Evolutionary conservation across 2,329 filamentous ascomycete genomes (phyloP).

Genomic region (Cladosporium cucumerinum): DNA sequence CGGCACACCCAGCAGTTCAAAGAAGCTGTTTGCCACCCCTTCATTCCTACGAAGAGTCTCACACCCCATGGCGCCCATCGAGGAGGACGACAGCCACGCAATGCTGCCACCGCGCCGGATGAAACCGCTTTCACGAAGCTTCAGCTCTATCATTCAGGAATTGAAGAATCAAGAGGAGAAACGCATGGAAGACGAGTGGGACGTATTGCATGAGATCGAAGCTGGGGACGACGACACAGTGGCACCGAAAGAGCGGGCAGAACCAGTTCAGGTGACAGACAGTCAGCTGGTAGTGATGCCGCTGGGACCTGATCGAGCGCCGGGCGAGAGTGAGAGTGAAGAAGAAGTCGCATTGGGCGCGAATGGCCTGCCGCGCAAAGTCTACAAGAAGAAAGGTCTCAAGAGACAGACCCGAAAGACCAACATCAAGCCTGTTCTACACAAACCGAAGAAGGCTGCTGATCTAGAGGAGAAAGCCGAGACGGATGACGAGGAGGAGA

Average conservation of each 20-base stretch:
- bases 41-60: slow-evolving; percentile 61
- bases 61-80: slow-evolving; percentile 51
- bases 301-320: slow-evolving; percentile 43
- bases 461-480: slow-evolving; percentile 18
- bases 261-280: slow-evolving; percentile 39
- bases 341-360: slow-evolving; percentile 52
- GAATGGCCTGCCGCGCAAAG: slow-evolving; percentile 53
- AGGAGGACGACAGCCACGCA: slow-evolving; percentile 53
- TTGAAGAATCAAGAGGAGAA: slow-evolving; percentile 69
- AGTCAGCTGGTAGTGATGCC: slow-evolving; percentile 44
- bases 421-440: slow-evolving; percentile 49
- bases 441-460: slow-evolving; percentile 31
- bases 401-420: slow-evolving; percentile 71
- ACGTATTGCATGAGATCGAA: slow-evolving; percentile 70
- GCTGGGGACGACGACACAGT: slow-evolving; percentile 32
- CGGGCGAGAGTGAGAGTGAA: slow-evolving; percentile 56
- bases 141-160: slow-evolving; percentile 71
- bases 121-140: slow-evolving; percentile 56
- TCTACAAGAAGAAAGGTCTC: slow-evolving; percentile 79
- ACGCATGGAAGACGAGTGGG: slow-evolving; percentile 67
- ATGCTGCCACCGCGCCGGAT: slow-evolving; percentile 15
- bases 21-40: slow-evolving; percentile 60
- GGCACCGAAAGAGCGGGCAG: slow-evolving; percentile 17
- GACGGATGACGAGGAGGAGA: slow-evolving; percentile 12
- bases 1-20: slow-evolving; percentile 29